Evolutionary conservation across 2,329 filamentous ascomycete species (phyloP).

Genomic region (Geosmithia morbida): DNA sequence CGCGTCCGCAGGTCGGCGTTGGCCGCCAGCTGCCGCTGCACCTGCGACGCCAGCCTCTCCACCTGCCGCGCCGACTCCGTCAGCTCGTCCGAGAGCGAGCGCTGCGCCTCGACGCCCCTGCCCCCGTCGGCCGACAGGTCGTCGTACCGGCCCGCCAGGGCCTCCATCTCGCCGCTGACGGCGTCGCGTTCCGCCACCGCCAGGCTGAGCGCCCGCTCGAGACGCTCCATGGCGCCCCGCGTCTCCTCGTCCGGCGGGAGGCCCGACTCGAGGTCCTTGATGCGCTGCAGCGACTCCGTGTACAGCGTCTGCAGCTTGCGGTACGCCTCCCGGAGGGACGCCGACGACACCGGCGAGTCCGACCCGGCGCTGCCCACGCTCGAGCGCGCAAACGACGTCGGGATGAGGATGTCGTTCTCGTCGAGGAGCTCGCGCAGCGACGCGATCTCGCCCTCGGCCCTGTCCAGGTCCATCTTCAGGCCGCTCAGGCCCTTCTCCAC

Average conservation of each 20-base stretch:
- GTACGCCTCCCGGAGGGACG: constrained; percentile 61
- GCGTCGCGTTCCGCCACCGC: constrained; percentile 60
- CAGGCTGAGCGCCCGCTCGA: constrained; percentile 54
- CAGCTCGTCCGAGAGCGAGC: constrained; percentile 53
- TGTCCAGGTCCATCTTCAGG: constrained; percentile 91
- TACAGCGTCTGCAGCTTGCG: constrained; percentile 62
- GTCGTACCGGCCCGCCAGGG: constrained; percentile 47
- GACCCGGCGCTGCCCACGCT: constrained; percentile 14
- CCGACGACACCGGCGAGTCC: constrained; percentile 43
- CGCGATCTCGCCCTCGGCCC: constrained; percentile 81
- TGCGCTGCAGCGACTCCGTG: constrained; percentile 47
- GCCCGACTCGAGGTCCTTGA: constrained; percentile 41
- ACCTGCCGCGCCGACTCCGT: constrained; percentile 61
- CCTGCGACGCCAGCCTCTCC: constrained; percentile 65
- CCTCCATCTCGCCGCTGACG: constrained; percentile 49
- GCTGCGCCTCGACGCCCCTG: constrained; percentile 42
- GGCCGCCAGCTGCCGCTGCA: constrained; percentile 63
- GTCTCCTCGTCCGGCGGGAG: constrained; percentile 39
- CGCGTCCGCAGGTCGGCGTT: constrained; percentile 65
- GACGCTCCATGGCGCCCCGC: constrained; percentile 43
- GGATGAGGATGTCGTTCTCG: constrained; percentile 69
- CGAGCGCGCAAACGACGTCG: constrained; percentile 38
- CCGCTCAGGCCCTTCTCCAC: constrained; percentile 82
- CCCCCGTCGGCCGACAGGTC: constrained; percentile 41
- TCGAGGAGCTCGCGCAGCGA: constrained; percentile 66